These are phyloP conservation scores for Tolypocladium ovalisporum DNA, from an alignment of 2,329 filamentous ascomycete species.

Conservation along the genomic window DNA sequence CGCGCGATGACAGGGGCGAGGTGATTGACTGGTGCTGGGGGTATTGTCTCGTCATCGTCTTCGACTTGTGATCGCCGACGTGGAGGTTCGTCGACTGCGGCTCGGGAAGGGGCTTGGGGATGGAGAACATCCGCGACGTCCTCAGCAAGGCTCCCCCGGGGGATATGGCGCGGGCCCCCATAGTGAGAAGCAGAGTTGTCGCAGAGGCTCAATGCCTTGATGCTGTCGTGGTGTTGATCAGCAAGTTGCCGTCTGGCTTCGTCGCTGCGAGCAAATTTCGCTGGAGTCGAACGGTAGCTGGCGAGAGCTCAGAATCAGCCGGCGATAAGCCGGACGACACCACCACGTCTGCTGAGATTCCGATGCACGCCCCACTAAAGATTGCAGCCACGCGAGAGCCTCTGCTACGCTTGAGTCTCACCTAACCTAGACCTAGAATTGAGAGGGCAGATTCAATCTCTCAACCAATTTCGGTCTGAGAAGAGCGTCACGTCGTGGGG, in stretches of 20 bases:
- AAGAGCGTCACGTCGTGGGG: background rate
- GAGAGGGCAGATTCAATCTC: slow-evolving; percentile 2
- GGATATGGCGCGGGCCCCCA: slow-evolving; percentile 32
- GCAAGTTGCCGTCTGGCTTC: background rate
- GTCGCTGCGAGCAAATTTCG: slow-evolving; percentile 18
- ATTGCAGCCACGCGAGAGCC: background rate
- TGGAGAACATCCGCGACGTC: slow-evolving; percentile 79
- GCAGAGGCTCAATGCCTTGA: slow-evolving; percentile 17
- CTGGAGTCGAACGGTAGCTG: background rate
- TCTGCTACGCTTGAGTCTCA: background rate
- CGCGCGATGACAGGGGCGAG: slow-evolving; percentile 60
- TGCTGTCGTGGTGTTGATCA: slow-evolving; percentile 8
- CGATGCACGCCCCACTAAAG: slow-evolving; percentile 3
- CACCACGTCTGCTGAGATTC: background rate
- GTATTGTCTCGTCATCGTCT: slow-evolving; percentile 54
- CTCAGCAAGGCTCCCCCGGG: slow-evolving; percentile 64
- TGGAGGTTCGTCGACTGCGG: slow-evolving; percentile 38
- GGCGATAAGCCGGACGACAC: slow-evolving; percentile 18
- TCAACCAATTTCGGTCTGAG: background rate
- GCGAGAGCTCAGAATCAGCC: slow-evolving; percentile 11
- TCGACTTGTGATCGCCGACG: slow-evolving; percentile 23
- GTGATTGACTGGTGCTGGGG: slow-evolving; percentile 79
- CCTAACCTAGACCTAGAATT: background rate
- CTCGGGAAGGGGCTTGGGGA: slow-evolving; percentile 63
- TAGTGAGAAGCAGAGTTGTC: slow-evolving; percentile 15